Evolutionary conservation across 1,139 yeast genomes (phyloP).

Genomic region (Yamadazyma mexicana): DNA sequence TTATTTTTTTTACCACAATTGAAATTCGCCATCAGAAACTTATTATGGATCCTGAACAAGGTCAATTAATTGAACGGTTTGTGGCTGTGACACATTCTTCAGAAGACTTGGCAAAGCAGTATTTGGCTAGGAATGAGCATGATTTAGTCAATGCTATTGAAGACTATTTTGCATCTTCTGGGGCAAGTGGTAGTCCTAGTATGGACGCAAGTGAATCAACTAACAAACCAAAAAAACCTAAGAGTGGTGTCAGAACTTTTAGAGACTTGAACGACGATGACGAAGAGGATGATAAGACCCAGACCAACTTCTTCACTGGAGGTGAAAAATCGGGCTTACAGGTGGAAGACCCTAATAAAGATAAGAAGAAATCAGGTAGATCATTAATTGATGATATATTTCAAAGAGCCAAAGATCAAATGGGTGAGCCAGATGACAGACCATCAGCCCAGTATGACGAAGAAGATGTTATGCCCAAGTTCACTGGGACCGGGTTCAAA

Average conservation of each 20-base stretch:
- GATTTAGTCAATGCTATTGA: slow-evolving; percentile 45
- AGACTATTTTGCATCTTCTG: slow-evolving; percentile 38
- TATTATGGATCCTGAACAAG: slow-evolving; percentile 6
- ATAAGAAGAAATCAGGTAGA: slow-evolving; percentile 40
- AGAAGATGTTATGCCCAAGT: slow-evolving; percentile 21
- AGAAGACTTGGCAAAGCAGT: slow-evolving; percentile 42
- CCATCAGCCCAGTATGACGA: slow-evolving; percentile 30
- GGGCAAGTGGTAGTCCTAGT: slow-evolving; percentile 3
- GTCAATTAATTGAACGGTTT: slow-evolving; percentile 49
- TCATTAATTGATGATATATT: slow-evolving; percentile 48
- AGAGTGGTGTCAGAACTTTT: slow-evolving; percentile 42
- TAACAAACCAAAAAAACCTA: slow-evolving; percentile 6
- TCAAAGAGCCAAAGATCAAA: slow-evolving; percentile 45
- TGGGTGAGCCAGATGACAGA: slow-evolving; percentile 45
- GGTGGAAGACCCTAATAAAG: slow-evolving; percentile 84
- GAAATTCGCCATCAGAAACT: slow-evolving; percentile 8
- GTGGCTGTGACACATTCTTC: slow-evolving; percentile 42
- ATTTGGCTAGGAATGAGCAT: slow-evolving; percentile 37
- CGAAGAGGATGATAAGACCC: slow-evolving; percentile 64
- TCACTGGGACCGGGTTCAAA: slow-evolving; percentile 77
- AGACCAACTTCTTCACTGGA: slow-evolving; percentile 84
- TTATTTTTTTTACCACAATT: background rate
- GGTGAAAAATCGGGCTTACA: slow-evolving; percentile 94
- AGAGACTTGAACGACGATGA: slow-evolving; percentile 50
- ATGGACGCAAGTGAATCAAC: slow-evolving; percentile 2